phyloP scores from a whole-genome alignment of 208 protist genomes.

The Leishmania guyanensis region DNA sequence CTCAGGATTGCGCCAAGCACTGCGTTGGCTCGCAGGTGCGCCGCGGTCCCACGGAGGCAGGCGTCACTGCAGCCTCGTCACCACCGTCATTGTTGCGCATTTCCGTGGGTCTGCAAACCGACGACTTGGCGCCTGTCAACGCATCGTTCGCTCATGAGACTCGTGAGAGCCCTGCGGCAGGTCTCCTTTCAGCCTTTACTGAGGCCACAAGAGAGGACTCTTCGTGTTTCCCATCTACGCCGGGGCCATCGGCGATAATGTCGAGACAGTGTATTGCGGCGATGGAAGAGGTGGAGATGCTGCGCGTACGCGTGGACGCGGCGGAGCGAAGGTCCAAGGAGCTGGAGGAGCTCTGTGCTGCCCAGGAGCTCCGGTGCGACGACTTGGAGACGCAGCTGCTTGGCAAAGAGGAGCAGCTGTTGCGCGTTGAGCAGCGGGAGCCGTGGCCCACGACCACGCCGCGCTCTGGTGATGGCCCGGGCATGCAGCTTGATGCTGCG shows the following conservation, averaged over 20 bases:
- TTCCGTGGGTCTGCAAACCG: conserved; percentile 8
- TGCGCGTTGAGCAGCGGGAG: conserved; percentile 18
- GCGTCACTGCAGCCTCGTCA: not conserved
- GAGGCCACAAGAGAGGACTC: not conserved
- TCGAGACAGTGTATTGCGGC: conserved; percentile 22
- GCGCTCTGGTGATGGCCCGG: not conserved
- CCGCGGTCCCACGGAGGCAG: not conserved
- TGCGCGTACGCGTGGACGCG: conserved; percentile 25
- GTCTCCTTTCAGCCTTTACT: not conserved
- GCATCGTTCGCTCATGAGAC: not conserved
- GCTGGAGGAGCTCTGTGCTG: conserved; percentile 31
- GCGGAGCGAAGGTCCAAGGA: conserved; percentile 17
- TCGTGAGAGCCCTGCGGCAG: not conserved
- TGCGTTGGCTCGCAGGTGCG: not conserved
- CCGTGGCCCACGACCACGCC: not conserved
- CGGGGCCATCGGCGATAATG: conserved; percentile 21
- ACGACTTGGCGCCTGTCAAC: not conserved
- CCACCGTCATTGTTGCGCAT: not conserved
- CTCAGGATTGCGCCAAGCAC: not conserved
- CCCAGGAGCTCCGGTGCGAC: conserved; percentile 38
- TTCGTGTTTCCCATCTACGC: not conserved
- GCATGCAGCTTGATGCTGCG: not conserved
- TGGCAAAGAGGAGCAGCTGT: conserved; percentile 50
- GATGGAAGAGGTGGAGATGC: conserved; percentile 20
- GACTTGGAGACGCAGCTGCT: conserved; percentile 58